Evolutionary conservation across 495 filamentous ascomycete genomes (phyloP).

Genomic region (Hypoxylon rickii): DNA sequence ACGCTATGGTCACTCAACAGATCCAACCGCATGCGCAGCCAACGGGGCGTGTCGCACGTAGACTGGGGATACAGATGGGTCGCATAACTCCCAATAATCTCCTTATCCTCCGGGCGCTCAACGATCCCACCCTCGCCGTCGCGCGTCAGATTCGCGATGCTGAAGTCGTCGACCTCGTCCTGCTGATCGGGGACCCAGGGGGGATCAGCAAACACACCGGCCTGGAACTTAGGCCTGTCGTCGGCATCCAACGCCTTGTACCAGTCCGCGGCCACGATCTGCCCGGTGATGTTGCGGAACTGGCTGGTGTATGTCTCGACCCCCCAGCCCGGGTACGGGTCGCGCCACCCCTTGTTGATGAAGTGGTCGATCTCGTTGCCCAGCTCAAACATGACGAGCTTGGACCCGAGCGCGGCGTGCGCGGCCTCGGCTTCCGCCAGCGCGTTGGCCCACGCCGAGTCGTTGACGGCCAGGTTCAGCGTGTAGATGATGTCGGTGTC

Average conservation of each 20-base stretch:
- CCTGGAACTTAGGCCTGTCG: constrained; percentile 31
- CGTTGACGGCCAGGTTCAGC: constrained; percentile 36
- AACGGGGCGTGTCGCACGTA: constrained; percentile 35
- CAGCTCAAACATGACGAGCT: constrained; percentile 35
- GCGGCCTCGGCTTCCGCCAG: constrained; percentile 31
- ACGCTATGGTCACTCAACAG: constrained; percentile 33
- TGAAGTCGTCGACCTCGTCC: constrained; percentile 39
- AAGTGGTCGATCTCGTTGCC: constrained; percentile 43
- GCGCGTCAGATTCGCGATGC: constrained; percentile 45
- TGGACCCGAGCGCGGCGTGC: constrained; percentile 29
- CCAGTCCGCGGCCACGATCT: constrained; percentile 30
- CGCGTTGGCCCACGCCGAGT: constrained; percentile 32
- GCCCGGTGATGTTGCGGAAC: constrained; percentile 35
- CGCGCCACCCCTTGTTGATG: constrained; percentile 39
- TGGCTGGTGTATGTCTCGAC: constrained; percentile 31
- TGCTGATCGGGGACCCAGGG: constrained; percentile 40
- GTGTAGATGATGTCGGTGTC: constrained; percentile 38
- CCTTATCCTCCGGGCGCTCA: constrained; percentile 62
- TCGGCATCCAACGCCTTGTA: constrained; percentile 11
- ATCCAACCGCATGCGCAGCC: constrained; percentile 34
- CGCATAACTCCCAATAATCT: constrained; percentile 32
- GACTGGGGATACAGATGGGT: constrained; percentile 41
- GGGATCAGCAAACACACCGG: constrained; percentile 38
- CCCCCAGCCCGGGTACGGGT: constrained; percentile 25
- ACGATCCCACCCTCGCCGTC: constrained; percentile 65